Evolutionary conservation across 164 flowering plant species (phyloP), one percentile per base, ranked within the genome.

Genomic region (Vitis riparia): DNA sequence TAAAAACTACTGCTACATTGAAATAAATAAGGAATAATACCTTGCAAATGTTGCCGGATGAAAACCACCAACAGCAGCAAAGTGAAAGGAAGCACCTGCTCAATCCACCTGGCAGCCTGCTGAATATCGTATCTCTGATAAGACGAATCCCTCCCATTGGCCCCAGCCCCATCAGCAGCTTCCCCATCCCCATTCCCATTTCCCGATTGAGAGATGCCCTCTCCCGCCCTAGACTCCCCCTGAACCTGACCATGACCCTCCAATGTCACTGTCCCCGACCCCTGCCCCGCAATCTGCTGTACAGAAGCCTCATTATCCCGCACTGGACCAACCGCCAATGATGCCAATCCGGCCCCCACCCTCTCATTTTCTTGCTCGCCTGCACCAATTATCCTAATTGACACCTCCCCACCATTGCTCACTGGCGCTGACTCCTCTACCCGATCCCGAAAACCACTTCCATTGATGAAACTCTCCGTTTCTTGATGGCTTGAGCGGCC

Each of bases 51-150:
- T 76, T 90, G 94, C 51, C 7, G 91, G 66, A 96, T 93, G 81
- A 96, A 96, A 67, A 96, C 98, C 44, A 96, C 92, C 86, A 93
- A 73, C 60, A 96, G 83, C 72, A 96, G 90, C 87, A 93, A 80
- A 32, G 95, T 87, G 67, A 96, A 96, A 1, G 99, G 99, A 37
- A 96, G 90, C 49, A 93, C 79, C 79, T 96, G 99, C 80, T 96
- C 99, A 71, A 93, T 88, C 99, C 98, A 93, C 69, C 97, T 80
- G 1, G 98, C 98, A 66, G 92, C 93, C 83, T 91, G 98, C 83
- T 93, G 99, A 74, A 96, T 93, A 73, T 93, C 99, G 76, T 92
- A 96, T 79, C 99, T 87, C 88, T 93, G 99, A 69, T 91, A 90
- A 17, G 98, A 82, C 13, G 95, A 86, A 76, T 93, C 97, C 78